Evolutionary conservation across 805 yeast species (phyloP).

Genomic region (Candida schatavii): DNA sequence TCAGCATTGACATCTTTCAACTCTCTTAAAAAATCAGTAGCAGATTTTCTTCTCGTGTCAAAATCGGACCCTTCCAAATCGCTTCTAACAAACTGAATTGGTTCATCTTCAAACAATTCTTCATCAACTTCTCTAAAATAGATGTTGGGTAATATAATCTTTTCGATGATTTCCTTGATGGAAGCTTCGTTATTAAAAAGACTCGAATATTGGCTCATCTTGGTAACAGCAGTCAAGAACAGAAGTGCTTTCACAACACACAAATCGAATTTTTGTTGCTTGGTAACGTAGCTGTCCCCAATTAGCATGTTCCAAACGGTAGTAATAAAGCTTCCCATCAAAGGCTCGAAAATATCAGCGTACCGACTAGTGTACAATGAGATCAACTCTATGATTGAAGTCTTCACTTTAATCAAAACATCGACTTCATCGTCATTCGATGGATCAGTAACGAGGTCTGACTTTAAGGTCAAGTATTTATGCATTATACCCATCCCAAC

Average conservation of each 20-base stretch:
- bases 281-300: constrained; percentile 50
- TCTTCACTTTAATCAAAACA: constrained; percentile 65
- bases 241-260: constrained; percentile 77
- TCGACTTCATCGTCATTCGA: constrained; percentile 70
- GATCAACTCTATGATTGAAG: constrained; percentile 80
- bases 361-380: constrained; percentile 86
- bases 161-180: constrained; percentile 72
- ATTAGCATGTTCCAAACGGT: constrained; percentile 66
- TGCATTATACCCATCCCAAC: constrained; percentile 78
- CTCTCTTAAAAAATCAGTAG: constrained; percentile 90
- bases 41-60: constrained; percentile 86
- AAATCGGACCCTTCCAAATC: constrained; percentile 94
- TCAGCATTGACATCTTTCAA: constrained; percentile 76
- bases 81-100: constrained; percentile 85
- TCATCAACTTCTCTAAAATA: constrained; percentile 83
- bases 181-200: constrained; percentile 58
- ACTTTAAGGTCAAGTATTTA: constrained; percentile 67
- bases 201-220: constrained; percentile 63
- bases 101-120: constrained; percentile 95
- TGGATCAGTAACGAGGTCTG: constrained; percentile 50
- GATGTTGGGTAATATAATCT: constrained; percentile 86
- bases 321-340: constrained; percentile 75
- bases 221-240: constrained; percentile 78
- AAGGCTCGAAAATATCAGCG: constrained; percentile 84
- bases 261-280: constrained; percentile 77